Percentiles rank a stretch among this genome's conserved stretches.
Conservation (phyloP, 2,329 filamentous ascomycete genomes). For the Scedosporium apiospermum region DNA sequence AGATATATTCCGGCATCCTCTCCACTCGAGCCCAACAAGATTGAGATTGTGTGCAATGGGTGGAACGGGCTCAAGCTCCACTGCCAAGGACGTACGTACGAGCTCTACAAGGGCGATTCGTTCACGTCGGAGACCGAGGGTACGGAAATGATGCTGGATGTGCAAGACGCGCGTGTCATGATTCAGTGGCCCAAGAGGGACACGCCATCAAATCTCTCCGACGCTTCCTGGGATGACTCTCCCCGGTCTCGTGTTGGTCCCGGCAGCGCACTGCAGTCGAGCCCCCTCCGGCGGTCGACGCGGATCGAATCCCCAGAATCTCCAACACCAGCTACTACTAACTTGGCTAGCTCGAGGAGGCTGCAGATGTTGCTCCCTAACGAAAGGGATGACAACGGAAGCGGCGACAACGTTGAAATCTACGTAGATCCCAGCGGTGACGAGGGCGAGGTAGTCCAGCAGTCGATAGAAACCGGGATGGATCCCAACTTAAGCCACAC, state of each 20-base stretch:
- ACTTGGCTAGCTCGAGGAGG: slow-evolving; percentile 31
- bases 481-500: slow-evolving; percentile 11
- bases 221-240: slow-evolving; percentile 62
- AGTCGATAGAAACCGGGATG: background rate
- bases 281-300: slow-evolving; percentile 45
- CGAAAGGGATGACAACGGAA: slow-evolving; percentile 7
- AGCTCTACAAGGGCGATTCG: slow-evolving; percentile 76
- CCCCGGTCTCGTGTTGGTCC: slow-evolving; percentile 28
- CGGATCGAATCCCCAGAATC: slow-evolving; percentile 61
- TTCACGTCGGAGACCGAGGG: slow-evolving; percentile 85
- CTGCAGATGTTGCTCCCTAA: slow-evolving; percentile 46
- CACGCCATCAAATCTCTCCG: slow-evolving; percentile 41
- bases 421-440: slow-evolving; percentile 14
- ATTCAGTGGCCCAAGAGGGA: slow-evolving; percentile 71
- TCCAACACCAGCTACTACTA: slow-evolving; percentile 35
- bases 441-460: slow-evolving; percentile 5
- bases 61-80: slow-evolving; percentile 95
- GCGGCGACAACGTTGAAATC: slow-evolving; percentile 12
- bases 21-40: slow-evolving; percentile 61
- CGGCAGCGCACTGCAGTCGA: slow-evolving; percentile 43
- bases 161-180: slow-evolving; percentile 84
- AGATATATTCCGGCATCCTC: slow-evolving; percentile 64
- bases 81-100: slow-evolving; percentile 79
- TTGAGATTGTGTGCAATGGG: slow-evolving; percentile 84
- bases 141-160: slow-evolving; percentile 88